Conservation (phyloP, 2,329 filamentous ascomycete genomes). For the Emergomyces orientalis region DNA sequence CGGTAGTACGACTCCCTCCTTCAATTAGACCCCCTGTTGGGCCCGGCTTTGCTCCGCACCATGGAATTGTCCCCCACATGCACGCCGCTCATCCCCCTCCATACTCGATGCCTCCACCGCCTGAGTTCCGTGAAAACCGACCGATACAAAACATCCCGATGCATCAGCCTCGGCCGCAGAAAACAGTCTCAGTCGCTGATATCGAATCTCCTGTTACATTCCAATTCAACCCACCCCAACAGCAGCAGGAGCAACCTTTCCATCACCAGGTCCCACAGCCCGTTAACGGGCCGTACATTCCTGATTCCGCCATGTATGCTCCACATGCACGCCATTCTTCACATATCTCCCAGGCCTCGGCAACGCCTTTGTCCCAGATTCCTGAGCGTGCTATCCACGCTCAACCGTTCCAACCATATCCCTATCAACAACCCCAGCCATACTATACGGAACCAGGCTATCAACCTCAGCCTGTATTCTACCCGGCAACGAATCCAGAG, state of each 20-base stretch:
- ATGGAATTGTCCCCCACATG: slow-evolving; percentile 3
- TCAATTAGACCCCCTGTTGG: slow-evolving; percentile 32
- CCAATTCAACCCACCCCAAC: slow-evolving; percentile 50
- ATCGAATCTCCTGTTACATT: slow-evolving; percentile 73
- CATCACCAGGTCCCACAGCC: slow-evolving; percentile 86
- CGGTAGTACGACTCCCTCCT: slow-evolving; percentile 76
- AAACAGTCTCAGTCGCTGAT: slow-evolving; percentile 82
- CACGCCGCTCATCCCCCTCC: slow-evolving; percentile 31
- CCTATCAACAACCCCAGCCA: slow-evolving; percentile 47
- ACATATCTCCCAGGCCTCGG: slow-evolving; percentile 61
- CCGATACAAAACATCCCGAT: slow-evolving; percentile 56
- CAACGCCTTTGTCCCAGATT: slow-evolving; percentile 81
- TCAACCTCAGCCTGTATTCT: slow-evolving; percentile 58
- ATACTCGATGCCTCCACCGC: slow-evolving; percentile 46
- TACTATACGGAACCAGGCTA: slow-evolving; percentile 52
- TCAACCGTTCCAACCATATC: slow-evolving; percentile 73
- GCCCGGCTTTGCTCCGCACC: slow-evolving; percentile 16
- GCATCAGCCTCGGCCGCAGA: slow-evolving; percentile 92
- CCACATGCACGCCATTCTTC: slow-evolving; percentile 59
- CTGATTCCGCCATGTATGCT: slow-evolving; percentile 42
- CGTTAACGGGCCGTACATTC: slow-evolving; percentile 48
- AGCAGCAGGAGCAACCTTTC: slow-evolving; percentile 73
- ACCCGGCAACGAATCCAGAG: slow-evolving; percentile 43
- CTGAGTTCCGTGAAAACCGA: slow-evolving; percentile 51
- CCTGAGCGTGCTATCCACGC: slow-evolving; percentile 88